phyloP scores from a whole-genome alignment of 805 yeast genomes.

The Jamesozyma hellenica region DNA sequence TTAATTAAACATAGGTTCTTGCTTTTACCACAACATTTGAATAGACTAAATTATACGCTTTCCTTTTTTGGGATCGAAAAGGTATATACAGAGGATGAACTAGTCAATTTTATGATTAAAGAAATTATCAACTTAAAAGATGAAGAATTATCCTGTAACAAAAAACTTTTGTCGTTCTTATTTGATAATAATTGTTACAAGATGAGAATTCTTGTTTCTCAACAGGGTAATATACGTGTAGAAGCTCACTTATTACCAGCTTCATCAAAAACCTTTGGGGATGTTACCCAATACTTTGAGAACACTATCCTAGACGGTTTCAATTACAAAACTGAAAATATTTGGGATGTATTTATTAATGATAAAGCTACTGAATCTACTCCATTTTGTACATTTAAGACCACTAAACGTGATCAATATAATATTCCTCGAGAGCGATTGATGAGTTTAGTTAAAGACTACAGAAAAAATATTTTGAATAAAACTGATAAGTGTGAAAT shows the following conservation, averaged over 20 bases:
- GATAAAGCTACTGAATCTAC: constrained; percentile 40
- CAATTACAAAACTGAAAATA: constrained; percentile 14
- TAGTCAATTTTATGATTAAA: constrained; percentile 35
- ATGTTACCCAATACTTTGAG: constrained; percentile 18
- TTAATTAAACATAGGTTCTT: constrained; percentile 3
- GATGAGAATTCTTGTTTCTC: constrained; percentile 37
- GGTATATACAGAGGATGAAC: constrained; percentile 32
- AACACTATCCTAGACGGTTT: constrained; percentile 20
- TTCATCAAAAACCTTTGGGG: background rate
- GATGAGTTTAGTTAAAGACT: constrained; percentile 24
- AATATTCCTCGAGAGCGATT: constrained; percentile 47
- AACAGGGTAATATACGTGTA: constrained; percentile 29
- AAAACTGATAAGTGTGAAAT: constrained; percentile 45
- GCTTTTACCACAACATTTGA: constrained; percentile 10
- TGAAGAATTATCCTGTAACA: constrained; percentile 4
- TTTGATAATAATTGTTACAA: constrained; percentile 33
- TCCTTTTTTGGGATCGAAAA: constrained; percentile 43
- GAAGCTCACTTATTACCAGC: constrained; percentile 28
- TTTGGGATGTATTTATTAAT: constrained; percentile 60
- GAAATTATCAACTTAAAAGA: background rate
- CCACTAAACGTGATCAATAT: constrained; percentile 62
- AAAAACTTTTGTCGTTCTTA: constrained; percentile 1
- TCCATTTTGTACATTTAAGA: constrained; percentile 80
- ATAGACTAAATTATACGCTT: constrained; percentile 46
- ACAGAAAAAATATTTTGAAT: constrained; percentile 27